Evolutionary conservation across 2,329 filamentous ascomycete species (phyloP).

Genomic region (Fusarium oxysporum): DNA sequence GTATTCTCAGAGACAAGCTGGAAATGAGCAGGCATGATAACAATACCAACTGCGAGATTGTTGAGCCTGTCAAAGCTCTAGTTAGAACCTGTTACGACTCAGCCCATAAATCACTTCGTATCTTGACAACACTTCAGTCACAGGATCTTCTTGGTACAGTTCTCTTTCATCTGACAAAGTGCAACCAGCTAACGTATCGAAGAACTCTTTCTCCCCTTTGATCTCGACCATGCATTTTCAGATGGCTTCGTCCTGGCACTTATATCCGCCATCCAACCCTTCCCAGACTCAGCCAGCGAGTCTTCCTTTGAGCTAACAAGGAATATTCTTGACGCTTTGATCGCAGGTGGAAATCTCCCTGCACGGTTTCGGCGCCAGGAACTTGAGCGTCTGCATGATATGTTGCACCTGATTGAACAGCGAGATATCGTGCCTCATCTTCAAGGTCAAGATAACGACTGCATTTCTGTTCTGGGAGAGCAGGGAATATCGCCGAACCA

Average conservation of each 20-base stretch:
- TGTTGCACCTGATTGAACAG: not conserved
- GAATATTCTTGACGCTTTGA: not conserved
- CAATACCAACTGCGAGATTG: not conserved
- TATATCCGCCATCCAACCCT: not conserved
- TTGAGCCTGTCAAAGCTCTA: not conserved
- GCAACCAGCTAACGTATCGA: accelerated
- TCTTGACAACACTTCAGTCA: not conserved
- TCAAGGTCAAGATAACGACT: not conserved
- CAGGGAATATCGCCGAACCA: not conserved
- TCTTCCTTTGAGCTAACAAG: not conserved
- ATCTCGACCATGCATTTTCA: not conserved
- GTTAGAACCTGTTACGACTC: not conserved
- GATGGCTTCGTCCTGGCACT: not conserved
- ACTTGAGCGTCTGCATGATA: not conserved
- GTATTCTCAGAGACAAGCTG: not conserved
- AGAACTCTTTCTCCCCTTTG: not conserved
- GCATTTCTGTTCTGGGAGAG: not conserved
- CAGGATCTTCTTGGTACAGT: not conserved
- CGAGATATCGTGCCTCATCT: not conserved
- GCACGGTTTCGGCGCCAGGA: not conserved
- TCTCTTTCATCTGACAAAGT: no score
- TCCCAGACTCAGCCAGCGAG: not conserved
- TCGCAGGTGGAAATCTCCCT: not conserved
- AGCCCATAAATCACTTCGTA: not conserved
- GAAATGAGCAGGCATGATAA: not conserved